phyloP scores from a whole-genome alignment of 179 eudicot species.

The Spergularia azorica region DNA sequence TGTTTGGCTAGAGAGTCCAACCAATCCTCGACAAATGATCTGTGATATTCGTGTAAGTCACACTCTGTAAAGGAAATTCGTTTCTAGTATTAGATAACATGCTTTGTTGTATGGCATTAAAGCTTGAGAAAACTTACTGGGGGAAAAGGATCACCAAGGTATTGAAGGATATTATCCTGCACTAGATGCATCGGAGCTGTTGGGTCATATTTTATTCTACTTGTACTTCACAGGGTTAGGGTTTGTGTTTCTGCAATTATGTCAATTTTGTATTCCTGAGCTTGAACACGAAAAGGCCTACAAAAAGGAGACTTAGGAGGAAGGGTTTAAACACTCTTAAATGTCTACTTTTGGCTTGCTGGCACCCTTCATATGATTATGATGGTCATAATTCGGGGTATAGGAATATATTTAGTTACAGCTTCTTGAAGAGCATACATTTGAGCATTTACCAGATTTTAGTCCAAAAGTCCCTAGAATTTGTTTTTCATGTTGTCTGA shows the following conservation, averaged over 20 bases:
- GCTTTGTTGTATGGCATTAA: background rate
- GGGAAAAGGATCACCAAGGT: background rate
- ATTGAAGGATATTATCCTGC: slow-evolving; percentile 4
- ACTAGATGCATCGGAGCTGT: background rate
- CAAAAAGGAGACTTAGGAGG: background rate
- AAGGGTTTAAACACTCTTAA: background rate
- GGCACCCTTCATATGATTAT: background rate
- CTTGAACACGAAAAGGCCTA: background rate
- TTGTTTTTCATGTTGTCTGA: too few relatives aligned
- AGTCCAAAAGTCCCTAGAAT: background rate
- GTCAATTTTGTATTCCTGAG: background rate
- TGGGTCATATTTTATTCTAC: background rate
- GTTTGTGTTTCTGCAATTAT: background rate
- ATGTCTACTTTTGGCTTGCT: background rate
- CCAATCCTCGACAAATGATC: slow-evolving; percentile 93
- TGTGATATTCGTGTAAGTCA: slow-evolving; percentile 87
- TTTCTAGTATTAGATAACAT: background rate
- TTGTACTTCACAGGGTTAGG: background rate
- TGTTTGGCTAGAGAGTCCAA: slow-evolving; percentile 98
- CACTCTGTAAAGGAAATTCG: background rate
- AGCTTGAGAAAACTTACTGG: background rate
- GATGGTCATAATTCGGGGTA: background rate
- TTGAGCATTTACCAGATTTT: background rate
- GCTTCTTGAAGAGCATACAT: background rate
- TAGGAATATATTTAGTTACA: background rate